Base-by-base conservation (phyloP, 1,284 basidiomycete genomes). In the Serendipita sp. region DNA sequence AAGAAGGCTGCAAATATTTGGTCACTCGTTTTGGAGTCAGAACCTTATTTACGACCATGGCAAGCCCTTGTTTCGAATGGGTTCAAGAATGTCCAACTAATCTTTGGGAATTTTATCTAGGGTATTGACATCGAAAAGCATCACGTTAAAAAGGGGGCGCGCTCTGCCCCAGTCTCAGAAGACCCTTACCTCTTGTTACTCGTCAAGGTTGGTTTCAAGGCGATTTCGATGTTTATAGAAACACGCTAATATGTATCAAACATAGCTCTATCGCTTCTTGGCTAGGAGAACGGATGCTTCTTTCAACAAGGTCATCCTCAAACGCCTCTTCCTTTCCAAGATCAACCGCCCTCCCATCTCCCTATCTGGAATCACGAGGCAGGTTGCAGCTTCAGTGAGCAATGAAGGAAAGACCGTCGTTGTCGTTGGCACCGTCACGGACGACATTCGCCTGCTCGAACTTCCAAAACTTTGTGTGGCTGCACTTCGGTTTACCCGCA, bases 251-350 rank as follows among this genome's bases (percentile, higher is more conserved):
- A 35, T 43, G 49, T 34, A 34, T 22, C 60, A 66, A 44, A 2
- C n/a, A 44, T 70, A 96, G 95, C 85, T 99, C 69, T 99, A 99
- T 83, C 93, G 95, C 72, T 99, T 99, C 86, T 82, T 99, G 68
- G 94, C 95, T 68, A 89, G 96, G 73, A 88, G 96, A 72, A 99
- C 96, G 64, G 92, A 98, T 75, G 85, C 92, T 66, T 79, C 80
- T 70, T 99, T 99, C 82, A 99, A 99, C 91, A 93, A 95, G 86
- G 90, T 86, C 72, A 81, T 99, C 77, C 92, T 99, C 72, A 91
- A 88, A 77, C 90, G 95, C 66, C 87, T 99, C 67, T 99, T 93
- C 82, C 88, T 94, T 77, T 93, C 91, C 74, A 93, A 94, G 82
- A 86, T 84, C 83, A 99, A 99, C 85, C 91, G 93, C 68, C 93